Evolutionary conservation across 2,329 filamentous ascomycete species (phyloP).

Genomic region (Byssoonygena ceratinophila): DNA sequence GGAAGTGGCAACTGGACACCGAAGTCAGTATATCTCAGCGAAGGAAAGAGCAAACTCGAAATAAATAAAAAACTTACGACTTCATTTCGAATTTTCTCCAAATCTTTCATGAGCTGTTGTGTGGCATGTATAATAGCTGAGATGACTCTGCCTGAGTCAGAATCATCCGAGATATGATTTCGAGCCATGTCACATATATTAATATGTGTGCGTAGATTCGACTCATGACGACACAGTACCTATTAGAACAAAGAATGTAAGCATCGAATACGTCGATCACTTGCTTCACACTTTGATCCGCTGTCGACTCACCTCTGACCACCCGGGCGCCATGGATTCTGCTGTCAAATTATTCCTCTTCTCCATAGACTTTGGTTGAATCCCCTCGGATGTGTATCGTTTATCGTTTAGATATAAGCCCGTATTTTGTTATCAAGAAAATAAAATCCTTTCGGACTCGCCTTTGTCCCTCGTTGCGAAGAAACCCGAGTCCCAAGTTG

Average conservation of each 20-base stretch:
- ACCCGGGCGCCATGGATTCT: background rate
- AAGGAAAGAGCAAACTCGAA: background rate
- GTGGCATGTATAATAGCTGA: constrained; percentile 32
- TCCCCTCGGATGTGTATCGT: background rate
- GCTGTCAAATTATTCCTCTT: background rate
- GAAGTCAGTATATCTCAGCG: background rate
- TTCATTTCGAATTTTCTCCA: constrained; percentile 27
- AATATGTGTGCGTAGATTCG: constrained; percentile 31
- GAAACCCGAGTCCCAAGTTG: no score
- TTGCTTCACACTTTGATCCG: background rate
- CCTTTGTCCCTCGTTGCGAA: no score
- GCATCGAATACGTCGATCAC: background rate
- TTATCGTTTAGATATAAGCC: background rate
- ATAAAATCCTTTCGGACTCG: no score
- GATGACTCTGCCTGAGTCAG: constrained; percentile 25
- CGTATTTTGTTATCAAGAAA: no score
- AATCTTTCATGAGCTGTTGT: constrained; percentile 29
- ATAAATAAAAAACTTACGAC: constrained; percentile 28
- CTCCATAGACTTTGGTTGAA: background rate
- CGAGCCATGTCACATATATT: constrained; percentile 30
- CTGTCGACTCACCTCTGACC: background rate
- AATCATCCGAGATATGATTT: constrained; percentile 22
- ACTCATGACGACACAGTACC: constrained; percentile 35
- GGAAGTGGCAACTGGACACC: background rate
- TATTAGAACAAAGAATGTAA: background rate